phyloP scores from a whole-genome alignment of 805 yeast genomes.

The Kazachstania psychrophila region DNA sequence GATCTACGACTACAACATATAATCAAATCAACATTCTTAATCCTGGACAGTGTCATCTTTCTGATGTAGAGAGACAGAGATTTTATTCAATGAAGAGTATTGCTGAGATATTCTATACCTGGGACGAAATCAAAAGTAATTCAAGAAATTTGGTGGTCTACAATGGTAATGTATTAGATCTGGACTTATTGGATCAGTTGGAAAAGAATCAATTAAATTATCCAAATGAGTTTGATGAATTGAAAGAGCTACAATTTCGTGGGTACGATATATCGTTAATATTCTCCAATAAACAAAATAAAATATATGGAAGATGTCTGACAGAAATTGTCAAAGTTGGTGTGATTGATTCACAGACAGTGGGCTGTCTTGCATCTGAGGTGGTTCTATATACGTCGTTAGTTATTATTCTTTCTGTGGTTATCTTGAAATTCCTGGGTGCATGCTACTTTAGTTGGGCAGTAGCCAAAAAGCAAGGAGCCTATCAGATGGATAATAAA shows the following conservation, averaged over 20 bases:
- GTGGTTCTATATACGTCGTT: constrained; percentile 75
- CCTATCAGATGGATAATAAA: constrained; percentile 48
- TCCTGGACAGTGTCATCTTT: constrained; percentile 92
- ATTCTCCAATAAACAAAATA: constrained; percentile 51
- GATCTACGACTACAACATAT: constrained; percentile 57
- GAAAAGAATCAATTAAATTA: constrained; percentile 57
- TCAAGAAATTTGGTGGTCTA: constrained; percentile 76
- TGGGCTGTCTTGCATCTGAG: constrained; percentile 89
- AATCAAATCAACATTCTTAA: constrained; percentile 48
- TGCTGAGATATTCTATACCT: constrained; percentile 80
- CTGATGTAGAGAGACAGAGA: constrained; percentile 53
- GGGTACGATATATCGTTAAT: constrained; percentile 81
- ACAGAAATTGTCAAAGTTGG: constrained; percentile 86
- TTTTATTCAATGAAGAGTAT: constrained; percentile 50
- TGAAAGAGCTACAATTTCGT: constrained; percentile 43
- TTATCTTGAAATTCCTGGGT: constrained; percentile 63
- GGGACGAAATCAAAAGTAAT: constrained; percentile 72
- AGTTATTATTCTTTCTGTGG: constrained; percentile 76
- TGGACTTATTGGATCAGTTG: constrained; percentile 69
- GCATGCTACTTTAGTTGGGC: constrained; percentile 90
- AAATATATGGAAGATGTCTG: constrained; percentile 71
- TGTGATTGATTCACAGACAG: constrained; percentile 73
- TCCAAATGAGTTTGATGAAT: constrained; percentile 60
- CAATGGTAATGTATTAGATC: constrained; percentile 81
- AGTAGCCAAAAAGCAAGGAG: constrained; percentile 73